These are phyloP conservation scores for Cydonia oblonga DNA, from an alignment of 331 rosid species.

Conservation along the genomic window DNA sequence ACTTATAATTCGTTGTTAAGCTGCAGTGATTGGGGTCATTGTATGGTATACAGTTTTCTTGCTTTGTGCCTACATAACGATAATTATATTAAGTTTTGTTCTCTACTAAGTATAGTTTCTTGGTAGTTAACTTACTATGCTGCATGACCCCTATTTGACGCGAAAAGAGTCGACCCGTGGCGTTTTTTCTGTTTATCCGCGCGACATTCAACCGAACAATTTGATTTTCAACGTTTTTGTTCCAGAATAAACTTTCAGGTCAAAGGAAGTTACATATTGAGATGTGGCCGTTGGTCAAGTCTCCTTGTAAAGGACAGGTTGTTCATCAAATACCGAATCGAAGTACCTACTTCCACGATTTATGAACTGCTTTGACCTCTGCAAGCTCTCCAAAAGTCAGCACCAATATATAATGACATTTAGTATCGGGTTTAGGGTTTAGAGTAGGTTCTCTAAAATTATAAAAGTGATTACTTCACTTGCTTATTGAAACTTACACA, in stretches of 20 bases:
- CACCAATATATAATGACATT: too few species aligned
- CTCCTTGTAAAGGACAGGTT: background rate
- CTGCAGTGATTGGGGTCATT: too few species aligned
- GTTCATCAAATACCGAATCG: conserved; percentile 20
- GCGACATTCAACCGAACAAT: background rate
- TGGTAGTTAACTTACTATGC: too few species aligned
- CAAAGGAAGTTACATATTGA: background rate
- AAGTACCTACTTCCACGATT: conserved; percentile 19
- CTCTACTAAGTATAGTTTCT: too few species aligned
- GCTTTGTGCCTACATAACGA: too few species aligned
- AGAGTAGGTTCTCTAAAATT: background rate
- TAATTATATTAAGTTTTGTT: too few species aligned
- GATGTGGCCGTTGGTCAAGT: background rate
- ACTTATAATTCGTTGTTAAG: too few species aligned
- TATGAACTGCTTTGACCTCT: conserved; percentile 16
- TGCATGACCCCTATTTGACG: too few species aligned
- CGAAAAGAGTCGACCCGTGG: too few species aligned
- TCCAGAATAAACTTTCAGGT: background rate
- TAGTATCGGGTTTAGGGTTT: background rate
- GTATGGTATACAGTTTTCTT: too few species aligned
- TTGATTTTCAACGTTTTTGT: background rate
- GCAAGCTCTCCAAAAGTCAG: background rate
- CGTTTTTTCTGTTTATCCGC: too few species aligned
- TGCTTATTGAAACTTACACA: background rate
- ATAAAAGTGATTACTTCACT: too few species aligned